Evolutionary conservation across 2,329 filamentous ascomycete species (phyloP).

Genomic region (Acrodontium crateriforme): DNA sequence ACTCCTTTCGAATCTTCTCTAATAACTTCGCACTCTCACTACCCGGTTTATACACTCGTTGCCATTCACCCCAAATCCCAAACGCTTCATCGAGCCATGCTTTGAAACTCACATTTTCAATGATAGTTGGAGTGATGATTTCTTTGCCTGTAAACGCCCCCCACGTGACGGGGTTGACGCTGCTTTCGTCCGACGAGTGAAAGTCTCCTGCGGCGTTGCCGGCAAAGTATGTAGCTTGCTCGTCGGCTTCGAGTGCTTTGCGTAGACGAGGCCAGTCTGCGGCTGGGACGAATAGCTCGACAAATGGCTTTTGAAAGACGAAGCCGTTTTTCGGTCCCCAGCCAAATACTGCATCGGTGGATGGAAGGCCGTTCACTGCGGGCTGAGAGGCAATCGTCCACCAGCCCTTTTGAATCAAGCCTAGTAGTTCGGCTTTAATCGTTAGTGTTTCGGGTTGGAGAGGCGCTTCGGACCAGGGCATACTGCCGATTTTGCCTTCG

Average conservation of each 20-base stretch:
- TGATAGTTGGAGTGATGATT: conserved; percentile 90
- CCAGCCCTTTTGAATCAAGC: conserved; percentile 73
- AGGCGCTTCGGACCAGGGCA: conserved; percentile 90
- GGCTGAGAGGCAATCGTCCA: conserved; percentile 96
- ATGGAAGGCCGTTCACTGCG: conserved; percentile 73
- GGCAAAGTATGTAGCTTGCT: conserved; percentile 75
- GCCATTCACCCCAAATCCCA: conserved; percentile 90
- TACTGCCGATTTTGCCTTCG: conserved; percentile 60
- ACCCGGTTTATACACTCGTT: conserved; percentile 65
- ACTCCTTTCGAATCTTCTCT: conserved; percentile 50
- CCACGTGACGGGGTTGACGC: conserved; percentile 92
- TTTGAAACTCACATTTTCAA: conserved; percentile 85
- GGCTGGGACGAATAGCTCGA: conserved; percentile 80
- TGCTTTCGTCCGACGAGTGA: conserved; percentile 48
- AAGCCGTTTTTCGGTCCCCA: conserved; percentile 91
- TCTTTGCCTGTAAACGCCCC: conserved; percentile 91
- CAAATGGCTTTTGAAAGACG: conserved; percentile 95
- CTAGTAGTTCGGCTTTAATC: conserved; percentile 62
- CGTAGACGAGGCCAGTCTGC: conserved; percentile 58
- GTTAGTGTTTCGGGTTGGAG: conserved; percentile 69
- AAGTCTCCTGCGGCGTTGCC: conserved; percentile 68
- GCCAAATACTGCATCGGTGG: conserved; percentile 66
- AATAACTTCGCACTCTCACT: conserved; percentile 60
- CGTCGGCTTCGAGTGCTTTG: conserved; percentile 49
- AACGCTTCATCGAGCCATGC: conserved; percentile 95